Base-by-base conservation (phyloP, 768 basidiomycete species). In the Amyloporia xantha region DNA sequence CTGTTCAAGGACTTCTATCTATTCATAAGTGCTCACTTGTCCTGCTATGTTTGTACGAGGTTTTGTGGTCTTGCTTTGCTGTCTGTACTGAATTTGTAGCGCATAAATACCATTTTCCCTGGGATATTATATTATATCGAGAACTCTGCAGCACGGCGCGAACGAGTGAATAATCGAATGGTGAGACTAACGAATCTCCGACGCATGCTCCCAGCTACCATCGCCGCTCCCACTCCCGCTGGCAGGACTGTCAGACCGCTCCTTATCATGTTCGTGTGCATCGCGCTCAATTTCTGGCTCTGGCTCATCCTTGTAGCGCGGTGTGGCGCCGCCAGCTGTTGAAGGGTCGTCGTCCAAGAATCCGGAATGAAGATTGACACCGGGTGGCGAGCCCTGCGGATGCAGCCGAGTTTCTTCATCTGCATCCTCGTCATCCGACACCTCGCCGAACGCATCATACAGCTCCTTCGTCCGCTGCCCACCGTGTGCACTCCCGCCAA, bases 371-470 rank as follows among this genome's bases (percentile, higher is more conserved):
- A 84, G 85, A 2, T 73, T 78, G 1, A 80, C 55, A 1, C 69
- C 71, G 63, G 60, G 49, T 51, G 69, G 28, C 59, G 68, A 66
- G 24, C 60, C 43, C 20, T 48, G 51, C 6, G 65, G 60, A 5
- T 74, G 73, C 44, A 94, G 69, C 25, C 76, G 77, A 0, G 83
- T 82, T 54, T 75, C 74, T 61, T 93, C 92, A 58, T 89, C 79
- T 12, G 70, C 81, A 51, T 86, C 83, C 50, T 86, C 83, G 39
- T 90, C 86, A 52, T 91, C 92, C 25, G 84, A 86, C 23, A 83
- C 76, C 60, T 92, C 91, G 28, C 91, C 92, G 67, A 98, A 98
- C 15, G 95, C 94, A 66, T 98, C 93, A 59, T 97, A 98, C 53
- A 99, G 62, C 67, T 97, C 95, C 68, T 86, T 86, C 43, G 92